Evolutionary conservation across 352 stramenopile genomes (phyloP), one percentile per base, ranked within the genome.

Genomic region (Globisporangium cylindrosporum): DNA sequence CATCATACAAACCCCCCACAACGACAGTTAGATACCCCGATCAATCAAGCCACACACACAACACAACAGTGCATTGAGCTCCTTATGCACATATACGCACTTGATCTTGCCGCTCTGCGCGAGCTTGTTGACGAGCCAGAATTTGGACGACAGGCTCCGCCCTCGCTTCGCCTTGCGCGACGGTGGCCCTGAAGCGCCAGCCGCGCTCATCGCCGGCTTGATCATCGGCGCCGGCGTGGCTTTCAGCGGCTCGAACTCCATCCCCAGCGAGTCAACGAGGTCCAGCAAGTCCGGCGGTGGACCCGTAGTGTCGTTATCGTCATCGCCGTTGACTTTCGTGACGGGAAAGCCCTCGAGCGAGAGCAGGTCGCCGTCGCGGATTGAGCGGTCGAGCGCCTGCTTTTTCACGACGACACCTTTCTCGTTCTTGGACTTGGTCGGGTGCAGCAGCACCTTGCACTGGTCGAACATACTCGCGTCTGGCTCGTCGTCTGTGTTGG

Each of bases 111-210:
- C 86, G 66, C 80, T 91, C 43, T 82, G 76, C 12, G 86, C 86
- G 53, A 94, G 79, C 53, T 90, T 92, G 78, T 94, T 92, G 38
- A 94, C 81, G 43, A 92, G 86, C 86, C 82, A 92, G 55, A 92
- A 94, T 73, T 94, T 94, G 73, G 84, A 92, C 68, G 86, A 94
- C 12, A 94, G 73, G 41, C 84, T 92, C 25, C 86, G 82, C 53
- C 76, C 79, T 15, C 86, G 80, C 64, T 92, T 94, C 7, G 81
- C 67, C 64, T 91, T 91, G 56, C 81, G 80, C 9, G 76, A 88
- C 12, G 67, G 68, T 9, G 24, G 24, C n/a, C 51, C 15, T 29
- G 20, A 6, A 49, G 59, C 20, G 18, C 38, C 38, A 71, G 36
- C 2, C 59, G 61, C 20, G 67, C 57, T 15, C 65, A 58, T 49